phyloP scores from a whole-genome alignment of 2,329 filamentous ascomycete species.

The Herpotrichia juniperi region DNA sequence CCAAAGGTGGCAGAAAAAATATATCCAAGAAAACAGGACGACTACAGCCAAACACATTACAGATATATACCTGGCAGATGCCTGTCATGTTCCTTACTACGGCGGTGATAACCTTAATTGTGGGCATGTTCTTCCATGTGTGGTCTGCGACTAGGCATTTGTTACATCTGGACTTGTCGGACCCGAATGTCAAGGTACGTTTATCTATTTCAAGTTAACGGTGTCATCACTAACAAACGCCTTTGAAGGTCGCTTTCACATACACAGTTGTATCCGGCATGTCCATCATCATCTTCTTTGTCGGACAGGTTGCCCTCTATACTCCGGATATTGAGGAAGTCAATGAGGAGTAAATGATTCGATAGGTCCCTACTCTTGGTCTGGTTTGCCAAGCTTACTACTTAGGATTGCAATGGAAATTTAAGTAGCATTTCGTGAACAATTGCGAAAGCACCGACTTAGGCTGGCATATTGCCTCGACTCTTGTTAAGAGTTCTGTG shows the following conservation, averaged over 20 bases:
- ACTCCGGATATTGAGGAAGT: constrained; percentile 7
- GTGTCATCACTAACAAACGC: not conserved
- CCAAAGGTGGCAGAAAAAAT: constrained; percentile 26
- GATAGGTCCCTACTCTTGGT: too few relatives aligned
- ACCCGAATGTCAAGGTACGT: constrained; percentile 37
- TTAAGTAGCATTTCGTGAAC: too few relatives aligned
- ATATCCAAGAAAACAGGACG: constrained; percentile 24
- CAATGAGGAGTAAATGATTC: too few relatives aligned
- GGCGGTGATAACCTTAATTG: constrained; percentile 44
- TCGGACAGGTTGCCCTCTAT: constrained; percentile 28
- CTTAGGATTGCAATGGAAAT: too few relatives aligned
- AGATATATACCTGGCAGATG: constrained; percentile 47
- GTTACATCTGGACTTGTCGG: constrained; percentile 32
- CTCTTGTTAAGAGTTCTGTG: too few relatives aligned
- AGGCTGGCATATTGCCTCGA: too few relatives aligned
- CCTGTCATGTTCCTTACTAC: constrained; percentile 44
- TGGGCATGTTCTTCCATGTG: constrained; percentile 47
- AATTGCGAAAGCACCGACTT: too few relatives aligned
- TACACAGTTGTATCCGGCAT: constrained; percentile 24
- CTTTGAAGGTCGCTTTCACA: constrained; percentile 25
- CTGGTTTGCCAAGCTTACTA: too few relatives aligned
- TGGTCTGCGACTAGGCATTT: constrained; percentile 41
- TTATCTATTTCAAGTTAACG: not conserved
- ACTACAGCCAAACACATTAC: constrained; percentile 29
- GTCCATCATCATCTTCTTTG: constrained; percentile 24